Evolutionary conservation across 805 yeast genomes (phyloP).

Genomic region (Saturnispora mendoncae): DNA sequence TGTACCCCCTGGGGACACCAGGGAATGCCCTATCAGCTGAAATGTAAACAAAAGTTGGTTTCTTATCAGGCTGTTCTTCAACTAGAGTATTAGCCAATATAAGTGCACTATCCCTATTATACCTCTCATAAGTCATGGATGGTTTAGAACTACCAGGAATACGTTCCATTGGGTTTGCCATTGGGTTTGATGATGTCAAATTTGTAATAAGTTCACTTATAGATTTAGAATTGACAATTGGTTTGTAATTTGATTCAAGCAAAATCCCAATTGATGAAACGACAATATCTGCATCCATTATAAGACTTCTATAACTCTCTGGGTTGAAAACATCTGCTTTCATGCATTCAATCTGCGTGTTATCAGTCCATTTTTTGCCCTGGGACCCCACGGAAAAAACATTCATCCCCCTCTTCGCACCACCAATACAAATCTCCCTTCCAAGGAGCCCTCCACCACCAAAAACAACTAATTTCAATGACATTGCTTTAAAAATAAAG

Average conservation of each 20-base stretch:
- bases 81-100: slow-evolving; percentile 49
- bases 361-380: slow-evolving; percentile 34
- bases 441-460: slow-evolving; percentile 89
- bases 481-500: neutral
- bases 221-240: slow-evolving; percentile 31
- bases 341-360: slow-evolving; percentile 53
- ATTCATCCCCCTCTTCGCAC: slow-evolving; percentile 48
- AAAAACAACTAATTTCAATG: slow-evolving; percentile 42
- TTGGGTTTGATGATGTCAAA: slow-evolving; percentile 54
- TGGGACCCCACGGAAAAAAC: slow-evolving; percentile 47
- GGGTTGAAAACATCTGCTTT: slow-evolving; percentile 64
- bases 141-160: slow-evolving; percentile 7
- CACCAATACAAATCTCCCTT: slow-evolving; percentile 59
- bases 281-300: slow-evolving; percentile 50
- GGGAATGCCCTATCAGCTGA: slow-evolving; percentile 75
- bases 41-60: slow-evolving; percentile 52
- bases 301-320: slow-evolving; percentile 38
- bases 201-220: slow-evolving; percentile 30
- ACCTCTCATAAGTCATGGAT: slow-evolving; percentile 46
- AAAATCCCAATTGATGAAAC: slow-evolving; percentile 80
- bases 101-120: slow-evolving; percentile 65
- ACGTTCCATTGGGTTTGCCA: slow-evolving; percentile 29
- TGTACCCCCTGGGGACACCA: slow-evolving; percentile 59
- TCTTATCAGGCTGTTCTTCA: slow-evolving; percentile 12
- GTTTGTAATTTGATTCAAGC: slow-evolving; percentile 62